Evolutionary conservation across 495 filamentous ascomycete species (phyloP).

Genomic region (Aspergillus indologenus): DNA sequence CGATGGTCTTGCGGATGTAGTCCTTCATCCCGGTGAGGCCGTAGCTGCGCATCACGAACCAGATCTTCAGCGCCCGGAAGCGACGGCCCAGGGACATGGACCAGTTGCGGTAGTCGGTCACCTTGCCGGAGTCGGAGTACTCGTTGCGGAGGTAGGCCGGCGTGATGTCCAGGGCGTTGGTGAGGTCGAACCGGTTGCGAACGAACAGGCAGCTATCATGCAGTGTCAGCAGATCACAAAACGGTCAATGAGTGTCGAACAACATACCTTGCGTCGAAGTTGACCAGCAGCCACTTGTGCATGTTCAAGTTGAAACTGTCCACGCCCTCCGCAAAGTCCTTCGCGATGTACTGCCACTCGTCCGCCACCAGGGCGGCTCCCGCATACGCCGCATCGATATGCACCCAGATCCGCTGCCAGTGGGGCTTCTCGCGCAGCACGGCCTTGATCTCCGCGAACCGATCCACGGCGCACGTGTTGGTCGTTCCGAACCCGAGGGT

Average conservation of each 20-base stretch:
- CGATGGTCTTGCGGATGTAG: constrained; percentile 65
- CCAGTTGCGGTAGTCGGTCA: constrained; percentile 98
- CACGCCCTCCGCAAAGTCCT: constrained; percentile 58
- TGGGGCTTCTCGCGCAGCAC: constrained; percentile 59
- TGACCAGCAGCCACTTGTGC: constrained; percentile 97
- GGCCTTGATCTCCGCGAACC: constrained; percentile 66
- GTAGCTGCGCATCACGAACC: constrained; percentile 91
- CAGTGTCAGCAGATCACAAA: not conserved
- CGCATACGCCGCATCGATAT: constrained; percentile 96
- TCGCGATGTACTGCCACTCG: constrained; percentile 70
- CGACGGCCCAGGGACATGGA: constrained; percentile 91
- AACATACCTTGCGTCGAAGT: constrained; percentile 76
- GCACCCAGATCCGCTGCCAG: constrained; percentile 73
- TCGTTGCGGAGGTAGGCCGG: constrained; percentile 79
- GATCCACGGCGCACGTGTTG: constrained; percentile 81
- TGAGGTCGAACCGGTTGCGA: constrained; percentile 68
- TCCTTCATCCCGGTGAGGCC: constrained; percentile 74
- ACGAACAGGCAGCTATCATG: constrained; percentile 67
- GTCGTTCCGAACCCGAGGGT: constrained; percentile 88
- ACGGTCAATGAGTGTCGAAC: too few species aligned
- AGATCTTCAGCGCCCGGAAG: constrained; percentile 92
- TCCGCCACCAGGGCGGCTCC: constrained; percentile 78
- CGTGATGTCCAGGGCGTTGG: constrained; percentile 75
- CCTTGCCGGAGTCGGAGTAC: constrained; percentile 75
- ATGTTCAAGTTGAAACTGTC: constrained; percentile 94